These are phyloP conservation scores for Juglanconis sp. DNA, from an alignment of 2,329 filamentous ascomycete genomes.

Conservation along the genomic window DNA sequence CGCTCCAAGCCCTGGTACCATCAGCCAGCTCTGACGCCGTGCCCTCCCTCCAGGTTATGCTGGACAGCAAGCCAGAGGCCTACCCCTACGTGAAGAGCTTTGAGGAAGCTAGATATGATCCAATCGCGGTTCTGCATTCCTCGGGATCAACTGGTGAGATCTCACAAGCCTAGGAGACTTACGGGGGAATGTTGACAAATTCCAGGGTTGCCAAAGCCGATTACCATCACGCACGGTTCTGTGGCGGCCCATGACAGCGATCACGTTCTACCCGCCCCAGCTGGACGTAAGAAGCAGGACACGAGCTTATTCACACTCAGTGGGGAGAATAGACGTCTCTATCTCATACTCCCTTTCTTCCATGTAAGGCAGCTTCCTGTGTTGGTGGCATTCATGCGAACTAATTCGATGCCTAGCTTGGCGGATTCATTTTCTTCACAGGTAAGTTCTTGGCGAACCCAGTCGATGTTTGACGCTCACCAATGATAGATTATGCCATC, in stretches of 20 bases:
- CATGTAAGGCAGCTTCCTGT: slow-evolving; percentile 17
- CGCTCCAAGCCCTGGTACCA: not conserved
- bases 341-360: slow-evolving; percentile 23
- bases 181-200: not conserved
- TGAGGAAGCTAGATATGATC: slow-evolving; percentile 20
- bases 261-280: slow-evolving; percentile 16
- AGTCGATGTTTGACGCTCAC: not conserved
- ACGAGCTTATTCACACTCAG: slow-evolving; percentile 20
- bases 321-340: slow-evolving; percentile 19
- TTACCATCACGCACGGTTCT: slow-evolving; percentile 22
- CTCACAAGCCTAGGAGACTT: not conserved
- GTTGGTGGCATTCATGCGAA: not conserved
- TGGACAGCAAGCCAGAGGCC: slow-evolving; percentile 11
- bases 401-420: slow-evolving; percentile 16
- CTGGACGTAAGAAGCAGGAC: slow-evolving; percentile 19
- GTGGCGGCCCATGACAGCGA: slow-evolving; percentile 20
- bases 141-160: slow-evolving; percentile 25
- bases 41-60: not conserved
- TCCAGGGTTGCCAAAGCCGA: slow-evolving; percentile 21
- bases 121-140: slow-evolving; percentile 24
- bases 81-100: slow-evolving; percentile 22
- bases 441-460: not conserved
- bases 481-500: slow-evolving; percentile 18
- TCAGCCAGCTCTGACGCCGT: not conserved
- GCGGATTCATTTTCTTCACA: slow-evolving; percentile 18